Evolutionary conservation across 345 rosid genomes (phyloP).

Genomic region (Moringa oleifera): DNA sequence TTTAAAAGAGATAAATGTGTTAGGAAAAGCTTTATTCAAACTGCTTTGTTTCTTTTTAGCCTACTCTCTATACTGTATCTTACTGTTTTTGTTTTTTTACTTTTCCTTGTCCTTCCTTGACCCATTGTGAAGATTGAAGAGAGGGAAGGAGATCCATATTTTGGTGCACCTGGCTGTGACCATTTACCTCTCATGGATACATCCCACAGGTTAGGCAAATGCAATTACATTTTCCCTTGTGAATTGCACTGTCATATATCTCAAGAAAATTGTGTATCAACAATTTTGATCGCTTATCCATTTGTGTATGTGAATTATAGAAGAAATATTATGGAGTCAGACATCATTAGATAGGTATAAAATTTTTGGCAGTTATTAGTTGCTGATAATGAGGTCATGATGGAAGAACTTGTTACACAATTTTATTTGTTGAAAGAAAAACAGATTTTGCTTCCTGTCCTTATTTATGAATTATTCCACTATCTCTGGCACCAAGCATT

Average conservation of each 20-base stretch:
- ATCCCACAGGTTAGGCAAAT: constrained; percentile 45
- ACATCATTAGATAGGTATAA: constrained; percentile 16
- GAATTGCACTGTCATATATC: not conserved
- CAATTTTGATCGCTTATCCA: not conserved
- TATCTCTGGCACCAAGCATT: not conserved
- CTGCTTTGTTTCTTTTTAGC: not conserved
- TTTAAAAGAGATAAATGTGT: not conserved
- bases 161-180: constrained; percentile 23
- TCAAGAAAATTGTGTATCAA: not conserved
- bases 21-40: not conserved
- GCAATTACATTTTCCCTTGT: constrained; percentile 14
- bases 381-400: constrained; percentile 15
- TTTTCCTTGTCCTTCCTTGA: constrained; percentile 17
- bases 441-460: constrained; percentile 4
- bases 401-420: constrained; percentile 12
- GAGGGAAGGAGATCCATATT: constrained; percentile 20
- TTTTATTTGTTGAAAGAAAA: constrained; percentile 28
- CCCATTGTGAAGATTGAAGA: constrained; percentile 28
- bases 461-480: not conserved
- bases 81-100: constrained; percentile 10
- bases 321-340: not conserved
- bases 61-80: constrained; percentile 1
- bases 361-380: constrained; percentile 16
- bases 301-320: not conserved
- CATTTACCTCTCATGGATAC: constrained; percentile 10